phyloP scores from a whole-genome alignment of 1,284 basidiomycete species.

The Cryptococcus floricola region DNA sequence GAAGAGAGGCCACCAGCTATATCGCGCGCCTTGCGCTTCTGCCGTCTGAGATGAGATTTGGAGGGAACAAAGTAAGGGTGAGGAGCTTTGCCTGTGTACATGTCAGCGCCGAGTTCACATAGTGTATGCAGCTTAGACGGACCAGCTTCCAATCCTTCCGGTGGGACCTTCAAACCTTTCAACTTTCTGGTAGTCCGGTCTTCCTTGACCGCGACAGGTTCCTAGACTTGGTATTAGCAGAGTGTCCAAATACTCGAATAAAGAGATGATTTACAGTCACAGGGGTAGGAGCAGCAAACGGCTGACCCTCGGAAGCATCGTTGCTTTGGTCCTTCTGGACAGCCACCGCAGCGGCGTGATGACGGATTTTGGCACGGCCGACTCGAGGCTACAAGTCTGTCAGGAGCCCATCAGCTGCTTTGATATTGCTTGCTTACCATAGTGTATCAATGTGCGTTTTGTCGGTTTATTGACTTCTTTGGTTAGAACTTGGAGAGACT shows the following conservation, averaged over 20 bases:
- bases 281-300: not conserved
- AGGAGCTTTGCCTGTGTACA: constrained; percentile 1
- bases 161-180: not conserved
- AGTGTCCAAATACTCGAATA: no score
- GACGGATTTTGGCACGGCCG: constrained; percentile 1
- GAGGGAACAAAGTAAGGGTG: constrained; percentile 40
- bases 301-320: not conserved
- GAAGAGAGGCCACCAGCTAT: constrained; percentile 28
- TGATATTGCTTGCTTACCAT: no score
- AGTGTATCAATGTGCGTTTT: no score
- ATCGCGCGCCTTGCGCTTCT: constrained; percentile 43
- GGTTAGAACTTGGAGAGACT: no score
- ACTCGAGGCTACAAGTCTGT: constrained; percentile 3
- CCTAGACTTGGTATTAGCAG: not conserved
- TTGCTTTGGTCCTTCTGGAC: not conserved
- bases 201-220: not conserved
- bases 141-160: not conserved
- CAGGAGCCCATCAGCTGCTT: no score
- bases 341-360: constrained; percentile 3
- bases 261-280: not conserved
- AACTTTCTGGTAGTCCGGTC: not conserved
- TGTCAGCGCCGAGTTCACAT: not conserved
- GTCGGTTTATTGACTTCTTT: no score
- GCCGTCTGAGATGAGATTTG: constrained; percentile 40
- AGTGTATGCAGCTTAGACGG: not conserved